Evolutionary conservation across 805 yeast genomes (phyloP), one percentile per base, ranked within the genome.

Genomic region (Candida anglica): DNA sequence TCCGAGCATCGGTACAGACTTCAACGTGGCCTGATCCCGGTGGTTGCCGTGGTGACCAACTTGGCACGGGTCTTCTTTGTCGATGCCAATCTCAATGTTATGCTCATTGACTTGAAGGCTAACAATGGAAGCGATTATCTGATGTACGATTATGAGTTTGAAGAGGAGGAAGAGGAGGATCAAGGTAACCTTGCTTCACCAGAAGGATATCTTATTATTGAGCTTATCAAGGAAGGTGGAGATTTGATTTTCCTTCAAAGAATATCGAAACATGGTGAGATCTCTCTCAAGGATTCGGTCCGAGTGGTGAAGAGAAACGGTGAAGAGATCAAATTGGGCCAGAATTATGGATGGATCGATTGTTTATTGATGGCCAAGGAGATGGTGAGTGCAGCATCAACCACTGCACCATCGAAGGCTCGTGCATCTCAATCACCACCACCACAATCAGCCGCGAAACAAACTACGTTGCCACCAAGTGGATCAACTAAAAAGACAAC

Each of bases 131-230:
- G 48, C n/a, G 68, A 75, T 43, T 76, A 83, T 35, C 84, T 85
- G 48, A 78, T 84, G 80, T 84, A 83, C 52, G 91, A 83, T 55
- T 82, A 80, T 55, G 91, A 83, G 52, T 83, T 84, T 55, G 80
- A 78, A 46, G 52, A 48, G 6, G 54, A 40, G 5, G 46, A 41
- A 16, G 44, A 39, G 8, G 45, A 40, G 41, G 84, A 77, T 37
- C 61, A 57, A 14, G 65, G 66, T 5, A 65, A 66, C 16, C 25
- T 45, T 5, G 17, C 20, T 14, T 5, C 9, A 6, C 27, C 10
- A 15, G 71, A 65, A 36, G 93, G 91, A 0, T 81, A 75, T 46
- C 59, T 82, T 29, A 79, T 81, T 9, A 49, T 83, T 19, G 89
- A 83, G 47, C 61, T 80, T 44, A 67, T 75, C 43, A 71, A 70